Percentiles rank a stretch among this genome's conserved stretches.
These are phyloP conservation scores for Salvia miltiorrhiza DNA, from an alignment of 257 asterid genomes.

Conservation along the genomic window DNA sequence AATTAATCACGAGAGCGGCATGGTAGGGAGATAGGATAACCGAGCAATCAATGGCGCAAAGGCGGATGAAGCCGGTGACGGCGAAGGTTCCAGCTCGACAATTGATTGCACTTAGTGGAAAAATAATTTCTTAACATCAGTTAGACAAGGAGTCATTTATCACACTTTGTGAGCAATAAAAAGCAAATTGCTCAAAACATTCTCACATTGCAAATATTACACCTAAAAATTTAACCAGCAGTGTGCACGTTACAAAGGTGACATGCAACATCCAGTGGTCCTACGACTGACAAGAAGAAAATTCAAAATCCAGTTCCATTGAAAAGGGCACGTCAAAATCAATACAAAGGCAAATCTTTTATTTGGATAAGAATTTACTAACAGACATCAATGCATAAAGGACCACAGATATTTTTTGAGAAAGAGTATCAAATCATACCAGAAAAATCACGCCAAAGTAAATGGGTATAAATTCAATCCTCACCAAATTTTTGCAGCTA, in stretches of 20 bases:
- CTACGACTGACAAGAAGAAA: neutral
- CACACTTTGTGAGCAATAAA: too few relatives aligned
- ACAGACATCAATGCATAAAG: neutral
- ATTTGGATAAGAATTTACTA: neutral
- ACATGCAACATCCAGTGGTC: neutral
- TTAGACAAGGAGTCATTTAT: too few relatives aligned
- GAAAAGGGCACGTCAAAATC: constrained; percentile 4
- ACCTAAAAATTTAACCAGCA: neutral
- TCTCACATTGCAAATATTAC: neutral
- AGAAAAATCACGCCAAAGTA: neutral
- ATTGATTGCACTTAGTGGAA: too few relatives aligned
- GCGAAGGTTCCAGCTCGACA: too few relatives aligned
- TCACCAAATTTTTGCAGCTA: neutral
- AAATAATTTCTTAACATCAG: too few relatives aligned
- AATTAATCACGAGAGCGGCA: too few relatives aligned
- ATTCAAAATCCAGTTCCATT: neutral
- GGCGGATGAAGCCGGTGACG: too few relatives aligned
- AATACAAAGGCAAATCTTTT: neutral
- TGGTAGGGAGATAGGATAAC: too few relatives aligned
- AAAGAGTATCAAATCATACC: neutral
- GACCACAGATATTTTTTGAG: neutral
- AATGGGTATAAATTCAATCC: neutral
- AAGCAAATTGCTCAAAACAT: too few relatives aligned
- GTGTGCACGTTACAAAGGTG: too few relatives aligned
- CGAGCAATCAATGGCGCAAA: too few relatives aligned